Base-by-base conservation (phyloP, 2,329 filamentous ascomycete genomes). In the Thelonectria rubi region DNA sequence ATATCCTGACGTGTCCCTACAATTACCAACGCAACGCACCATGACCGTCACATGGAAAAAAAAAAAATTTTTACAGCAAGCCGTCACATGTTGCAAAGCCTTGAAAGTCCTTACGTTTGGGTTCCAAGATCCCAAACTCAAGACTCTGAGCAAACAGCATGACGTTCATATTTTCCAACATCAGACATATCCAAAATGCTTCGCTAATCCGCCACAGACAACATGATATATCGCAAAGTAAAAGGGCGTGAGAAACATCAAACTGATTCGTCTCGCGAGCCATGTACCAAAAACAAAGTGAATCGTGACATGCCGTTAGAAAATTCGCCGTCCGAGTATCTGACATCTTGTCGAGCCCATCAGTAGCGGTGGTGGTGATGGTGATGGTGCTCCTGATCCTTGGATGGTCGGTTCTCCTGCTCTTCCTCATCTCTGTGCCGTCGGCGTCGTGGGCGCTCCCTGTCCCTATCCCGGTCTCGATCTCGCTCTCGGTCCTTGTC, bases 401-500 rank as follows among this genome's bases (percentile, higher is more conserved):
- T 69, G 14, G 74, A 30, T 30, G 26, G 64, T 5, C 72, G 72
- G 4, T 60, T 53, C 21, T 74, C 67, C 40, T 72, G 67, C 10
- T 71, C 69, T 39, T 76, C 70, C 21, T 72, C 68, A 21, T 75
- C 72, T 50, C 69, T 64, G 55, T 74, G 68, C 26, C 72, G 74
- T 30, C 70, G 69, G 50, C 72, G 71, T 32, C 71, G 72, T 21
- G 76, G 73, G 26, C 77, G 73, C n/a, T 80, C 78, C 4, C 75
- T 73, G 46, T 79, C 78, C 26, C 73, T 74, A 26, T 78, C 75
- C 34, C 46, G 32, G 2, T 49, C 50, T 20, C 34, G 30, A n/a
- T 55, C 52, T n/a, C 52, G 52, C 12, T 55, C 50, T 24, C 50
- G 37, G 26, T 74, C 59, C 21, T 71, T 70, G 17, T 74, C 69